phyloP scores from a whole-genome alignment of 495 filamentous ascomycete species.

The Aspergillus affinis region DNA sequence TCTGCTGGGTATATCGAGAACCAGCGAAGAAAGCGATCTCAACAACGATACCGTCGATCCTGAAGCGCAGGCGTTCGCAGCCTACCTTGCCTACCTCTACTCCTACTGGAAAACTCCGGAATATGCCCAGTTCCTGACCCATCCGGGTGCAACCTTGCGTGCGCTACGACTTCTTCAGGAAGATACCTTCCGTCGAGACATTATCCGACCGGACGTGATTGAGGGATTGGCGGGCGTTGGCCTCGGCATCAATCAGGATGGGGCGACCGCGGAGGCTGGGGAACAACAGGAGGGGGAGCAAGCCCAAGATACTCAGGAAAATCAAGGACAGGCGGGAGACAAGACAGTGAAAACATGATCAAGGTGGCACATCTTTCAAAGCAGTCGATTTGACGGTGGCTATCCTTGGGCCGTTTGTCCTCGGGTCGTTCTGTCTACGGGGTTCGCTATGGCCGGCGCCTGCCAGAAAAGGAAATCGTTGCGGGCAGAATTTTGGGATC shows the following conservation, averaged over 20 bases:
- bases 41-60: slow-evolving; percentile 50
- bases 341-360: slow-evolving; percentile 27
- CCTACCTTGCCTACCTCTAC: slow-evolving; percentile 77
- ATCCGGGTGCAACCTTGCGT: slow-evolving; percentile 80
- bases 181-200: slow-evolving; percentile 78
- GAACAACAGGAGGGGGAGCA: slow-evolving; percentile 30
- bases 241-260: slow-evolving; percentile 31
- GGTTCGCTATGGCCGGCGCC: background rate
- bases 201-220: slow-evolving; percentile 72
- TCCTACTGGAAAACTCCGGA: slow-evolving; percentile 82
- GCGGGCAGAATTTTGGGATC: slow-evolving; percentile 7
- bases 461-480: slow-evolving; percentile 9
- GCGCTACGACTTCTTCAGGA: slow-evolving; percentile 80
- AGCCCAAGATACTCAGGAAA: slow-evolving; percentile 20
- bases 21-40: slow-evolving; percentile 35
- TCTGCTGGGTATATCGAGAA: slow-evolving; percentile 40
- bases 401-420: background rate
- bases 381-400: background rate
- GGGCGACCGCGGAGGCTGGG: slow-evolving; percentile 17
- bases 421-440: background rate
- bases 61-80: slow-evolving; percentile 64
- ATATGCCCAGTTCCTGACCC: slow-evolving; percentile 76
- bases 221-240: slow-evolving; percentile 60
- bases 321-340: slow-evolving; percentile 14
- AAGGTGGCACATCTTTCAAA: background rate